phyloP scores from a whole-genome alignment of 805 yeast genomes.

The Candida chilensis region DNA sequence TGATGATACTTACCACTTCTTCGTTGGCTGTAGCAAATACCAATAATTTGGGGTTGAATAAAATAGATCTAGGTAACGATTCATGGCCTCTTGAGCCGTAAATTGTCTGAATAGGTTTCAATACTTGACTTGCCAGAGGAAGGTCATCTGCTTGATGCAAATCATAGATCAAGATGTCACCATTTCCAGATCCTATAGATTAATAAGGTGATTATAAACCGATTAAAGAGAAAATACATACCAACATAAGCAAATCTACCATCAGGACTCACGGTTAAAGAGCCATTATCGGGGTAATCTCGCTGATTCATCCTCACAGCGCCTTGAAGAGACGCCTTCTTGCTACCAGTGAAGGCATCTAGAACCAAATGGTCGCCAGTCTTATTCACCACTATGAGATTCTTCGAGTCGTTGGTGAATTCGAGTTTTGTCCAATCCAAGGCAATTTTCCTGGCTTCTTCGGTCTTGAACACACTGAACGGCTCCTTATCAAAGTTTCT shows the following conservation, averaged over 20 bases:
- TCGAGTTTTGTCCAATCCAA: slow-evolving; percentile 30
- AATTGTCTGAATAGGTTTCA: background rate
- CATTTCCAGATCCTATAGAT: background rate
- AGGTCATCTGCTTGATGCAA: background rate
- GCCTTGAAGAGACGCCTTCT: background rate
- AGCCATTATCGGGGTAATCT: slow-evolving; percentile 41
- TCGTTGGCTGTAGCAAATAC: slow-evolving; percentile 27
- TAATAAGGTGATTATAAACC: too few species aligned
- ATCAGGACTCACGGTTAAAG: slow-evolving; percentile 57
- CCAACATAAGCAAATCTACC: slow-evolving; percentile 56
- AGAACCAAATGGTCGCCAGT: slow-evolving; percentile 47
- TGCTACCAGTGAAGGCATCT: slow-evolving; percentile 68
- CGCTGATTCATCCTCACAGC: slow-evolving; percentile 4
- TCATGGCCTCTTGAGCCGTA: slow-evolving; percentile 4
- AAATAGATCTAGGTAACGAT: slow-evolving; percentile 21
- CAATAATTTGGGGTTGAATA: slow-evolving; percentile 28
- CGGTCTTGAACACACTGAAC: slow-evolving; percentile 35
- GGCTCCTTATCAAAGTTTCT: slow-evolving; percentile 48
- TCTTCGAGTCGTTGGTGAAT: slow-evolving; percentile 35
- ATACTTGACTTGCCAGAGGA: background rate
- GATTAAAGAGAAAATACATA: too few species aligned
- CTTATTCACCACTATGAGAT: slow-evolving; percentile 27
- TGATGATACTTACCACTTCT: slow-evolving; percentile 1
- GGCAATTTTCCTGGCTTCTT: slow-evolving; percentile 5
- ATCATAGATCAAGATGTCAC: background rate